phyloP scores from a whole-genome alignment of 257 asterid species.

The Solanum appendiculatum region DNA sequence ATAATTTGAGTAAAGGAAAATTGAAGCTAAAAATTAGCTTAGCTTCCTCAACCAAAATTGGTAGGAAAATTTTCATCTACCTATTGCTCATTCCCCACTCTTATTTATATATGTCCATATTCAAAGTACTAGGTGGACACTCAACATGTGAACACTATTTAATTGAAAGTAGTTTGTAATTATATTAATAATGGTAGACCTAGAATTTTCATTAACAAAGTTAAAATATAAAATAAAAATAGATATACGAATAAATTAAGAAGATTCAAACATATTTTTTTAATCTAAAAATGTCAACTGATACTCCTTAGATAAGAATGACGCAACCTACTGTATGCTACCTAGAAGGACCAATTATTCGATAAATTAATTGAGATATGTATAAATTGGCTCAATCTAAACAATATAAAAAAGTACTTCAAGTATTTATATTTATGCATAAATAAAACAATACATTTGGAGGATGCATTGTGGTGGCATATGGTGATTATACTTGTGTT shows the following conservation, averaged over 20 bases:
- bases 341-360: not conserved
- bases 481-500: not conserved
- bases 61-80: constrained; percentile 1
- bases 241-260: not conserved
- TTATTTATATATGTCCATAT: not conserved
- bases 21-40: not conserved
- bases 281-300: not conserved
- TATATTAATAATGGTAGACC: fast-evolving
- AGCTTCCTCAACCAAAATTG: constrained; percentile 10
- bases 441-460: not conserved
- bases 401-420: not conserved
- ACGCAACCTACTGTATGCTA: not conserved
- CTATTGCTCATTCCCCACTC: not conserved
- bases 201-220: not conserved
- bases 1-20: not conserved
- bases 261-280: not conserved
- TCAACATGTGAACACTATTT: not conserved
- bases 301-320: no score
- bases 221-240: not conserved
- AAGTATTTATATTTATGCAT: not conserved
- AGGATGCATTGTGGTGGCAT: not conserved
- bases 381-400: fast-evolving
- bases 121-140: not conserved
- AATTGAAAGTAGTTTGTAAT: not conserved
- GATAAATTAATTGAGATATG: not conserved